phyloP scores from a whole-genome alignment of 73 alveolate genomes.

The Loxodes magnus region DNA sequence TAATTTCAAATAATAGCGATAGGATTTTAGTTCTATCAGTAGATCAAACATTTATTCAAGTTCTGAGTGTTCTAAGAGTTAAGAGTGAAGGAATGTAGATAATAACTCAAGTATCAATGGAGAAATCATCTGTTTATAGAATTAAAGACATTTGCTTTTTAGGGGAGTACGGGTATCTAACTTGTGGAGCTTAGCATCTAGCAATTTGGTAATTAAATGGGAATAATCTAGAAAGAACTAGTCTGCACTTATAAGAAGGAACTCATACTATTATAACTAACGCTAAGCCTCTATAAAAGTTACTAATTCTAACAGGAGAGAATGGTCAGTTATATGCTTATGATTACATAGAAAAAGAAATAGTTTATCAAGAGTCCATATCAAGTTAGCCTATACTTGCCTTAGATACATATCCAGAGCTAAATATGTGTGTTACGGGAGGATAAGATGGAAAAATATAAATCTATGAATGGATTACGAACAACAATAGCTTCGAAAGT shows the following conservation, averaged over 20 bases:
- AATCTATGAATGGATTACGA: too few relatives aligned
- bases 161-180: constrained; percentile 76
- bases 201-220: constrained; percentile 78
- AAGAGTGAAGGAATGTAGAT: too few relatives aligned
- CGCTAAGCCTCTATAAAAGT: neutral
- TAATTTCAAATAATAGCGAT: too few relatives aligned
- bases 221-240: constrained; percentile 48
- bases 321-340: constrained; percentile 13
- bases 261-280: neutral
- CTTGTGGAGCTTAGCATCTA: constrained; percentile 93
- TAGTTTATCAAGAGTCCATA: too few relatives aligned
- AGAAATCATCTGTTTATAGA: constrained; percentile 75
- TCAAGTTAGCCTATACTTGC: constrained; percentile 45
- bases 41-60: constrained; percentile 58
- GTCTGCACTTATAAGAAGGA: constrained; percentile 12
- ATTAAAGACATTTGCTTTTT: constrained; percentile 87
- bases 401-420: constrained; percentile 32
- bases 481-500: too few relatives aligned
- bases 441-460: constrained; percentile 55
- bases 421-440: constrained; percentile 39
- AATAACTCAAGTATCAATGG: constrained; percentile 43
- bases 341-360: constrained; percentile 47
- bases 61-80: constrained; percentile 35
- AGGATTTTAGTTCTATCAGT: too few relatives aligned
- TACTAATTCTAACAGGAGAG: neutral